Percentiles rank a stretch among this genome's conserved stretches.
These are phyloP conservation scores for Carallia brachiata DNA, from an alignment of 345 rosid genomes.

Conservation along the genomic window DNA sequence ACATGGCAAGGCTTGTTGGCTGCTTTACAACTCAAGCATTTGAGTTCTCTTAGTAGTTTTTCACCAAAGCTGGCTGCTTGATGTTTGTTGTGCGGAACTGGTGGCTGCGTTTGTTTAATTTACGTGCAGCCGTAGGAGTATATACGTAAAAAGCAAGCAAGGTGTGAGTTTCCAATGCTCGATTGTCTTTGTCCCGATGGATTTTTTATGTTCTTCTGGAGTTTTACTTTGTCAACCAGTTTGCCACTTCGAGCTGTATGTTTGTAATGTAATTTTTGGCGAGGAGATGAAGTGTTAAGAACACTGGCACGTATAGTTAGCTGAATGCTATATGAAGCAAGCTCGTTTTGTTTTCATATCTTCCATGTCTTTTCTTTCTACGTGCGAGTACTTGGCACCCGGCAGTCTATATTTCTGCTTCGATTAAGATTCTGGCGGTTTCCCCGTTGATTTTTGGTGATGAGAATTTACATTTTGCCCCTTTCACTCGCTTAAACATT, in stretches of 20 bases:
- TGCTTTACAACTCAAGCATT: constrained; percentile 39
- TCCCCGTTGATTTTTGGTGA: too few relatives aligned
- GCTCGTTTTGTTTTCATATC: neutral
- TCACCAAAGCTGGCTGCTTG: constrained; percentile 24
- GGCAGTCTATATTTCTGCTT: neutral
- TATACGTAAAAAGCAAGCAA: constrained; percentile 7
- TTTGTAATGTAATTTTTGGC: constrained; percentile 24
- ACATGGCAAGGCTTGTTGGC: constrained; percentile 87
- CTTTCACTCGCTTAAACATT: too few relatives aligned
- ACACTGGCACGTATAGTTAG: constrained; percentile 15
- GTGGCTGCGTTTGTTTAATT: neutral
- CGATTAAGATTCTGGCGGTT: too few relatives aligned
- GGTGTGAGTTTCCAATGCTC: neutral
- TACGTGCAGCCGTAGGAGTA: constrained; percentile 5
- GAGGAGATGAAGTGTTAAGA: constrained; percentile 11
- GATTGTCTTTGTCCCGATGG: neutral
- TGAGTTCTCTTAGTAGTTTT: constrained; percentile 7
- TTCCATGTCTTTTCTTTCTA: neutral
- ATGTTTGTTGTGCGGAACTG: neutral
- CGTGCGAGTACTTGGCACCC: neutral
- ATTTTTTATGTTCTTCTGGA: neutral
- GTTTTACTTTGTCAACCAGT: constrained; percentile 1
- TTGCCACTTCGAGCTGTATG: constrained; percentile 22
- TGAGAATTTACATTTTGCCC: too few relatives aligned
- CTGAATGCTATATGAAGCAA: neutral